A percentile compares a stretch with the other conserved stretches of the same genome.
phyloP scores from a whole-genome alignment of 2,329 filamentous ascomycete species.

The Pleomassaria siparia region DNA sequence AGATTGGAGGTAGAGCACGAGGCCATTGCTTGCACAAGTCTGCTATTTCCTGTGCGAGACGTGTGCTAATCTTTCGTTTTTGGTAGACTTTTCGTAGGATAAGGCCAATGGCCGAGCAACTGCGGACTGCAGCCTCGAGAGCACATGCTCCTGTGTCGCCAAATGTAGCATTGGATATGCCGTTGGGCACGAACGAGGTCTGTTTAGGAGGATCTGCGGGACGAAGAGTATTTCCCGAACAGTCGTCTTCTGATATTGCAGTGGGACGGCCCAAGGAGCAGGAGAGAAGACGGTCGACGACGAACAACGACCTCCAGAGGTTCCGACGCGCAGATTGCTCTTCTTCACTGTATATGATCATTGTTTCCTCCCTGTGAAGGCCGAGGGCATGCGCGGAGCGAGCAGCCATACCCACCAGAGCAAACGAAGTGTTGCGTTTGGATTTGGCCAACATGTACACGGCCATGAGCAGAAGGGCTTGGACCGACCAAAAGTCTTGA shows the following conservation, averaged over 20 bases:
- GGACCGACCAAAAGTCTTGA: conserved; percentile 65
- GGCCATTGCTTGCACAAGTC: conserved; percentile 57
- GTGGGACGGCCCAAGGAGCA: conserved; percentile 64
- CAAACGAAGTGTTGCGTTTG: conserved; percentile 64
- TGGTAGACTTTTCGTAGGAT: conserved; percentile 64
- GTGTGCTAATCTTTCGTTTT: conserved; percentile 59
- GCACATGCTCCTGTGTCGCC: conserved; percentile 43
- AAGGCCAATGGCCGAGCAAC: conserved; percentile 59
- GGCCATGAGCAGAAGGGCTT: conserved; percentile 64
- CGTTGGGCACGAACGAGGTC: conserved; percentile 15
- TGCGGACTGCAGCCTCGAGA: conserved; percentile 60
- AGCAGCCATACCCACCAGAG: conserved; percentile 63
- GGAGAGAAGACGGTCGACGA: conserved; percentile 65
- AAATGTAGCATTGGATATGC: conserved; percentile 20
- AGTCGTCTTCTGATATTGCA: conserved; percentile 64
- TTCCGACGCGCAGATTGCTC: conserved; percentile 56
- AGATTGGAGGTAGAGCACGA: conserved; percentile 48
- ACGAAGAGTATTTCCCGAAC: conserved; percentile 52
- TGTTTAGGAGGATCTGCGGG: conserved; percentile 30
- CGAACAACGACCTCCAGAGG: conserved; percentile 65
- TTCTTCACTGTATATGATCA: conserved; percentile 53
- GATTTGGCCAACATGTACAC: conserved; percentile 65
- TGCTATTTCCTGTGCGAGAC: conserved; percentile 60
- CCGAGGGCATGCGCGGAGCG: conserved; percentile 64
- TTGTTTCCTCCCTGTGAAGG: conserved; percentile 62